Percentiles rank a stretch among this genome's conserved stretches.
Conservation (phyloP, 2,329 filamentous ascomycete species). For the Dactylonectria macrodidyma region DNA sequence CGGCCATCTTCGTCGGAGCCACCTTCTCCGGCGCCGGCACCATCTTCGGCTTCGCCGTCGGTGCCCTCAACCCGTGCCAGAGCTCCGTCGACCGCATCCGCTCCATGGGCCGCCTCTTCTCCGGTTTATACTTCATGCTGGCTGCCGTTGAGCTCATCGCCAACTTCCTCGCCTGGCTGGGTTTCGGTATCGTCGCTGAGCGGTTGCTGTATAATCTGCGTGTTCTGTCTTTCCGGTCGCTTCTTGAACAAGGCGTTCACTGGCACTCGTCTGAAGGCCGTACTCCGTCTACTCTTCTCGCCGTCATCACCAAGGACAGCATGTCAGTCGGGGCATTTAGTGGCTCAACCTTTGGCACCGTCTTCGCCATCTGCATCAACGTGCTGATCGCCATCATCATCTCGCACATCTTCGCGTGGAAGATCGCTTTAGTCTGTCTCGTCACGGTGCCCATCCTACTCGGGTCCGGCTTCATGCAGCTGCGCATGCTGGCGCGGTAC, state of each 20-base stretch:
- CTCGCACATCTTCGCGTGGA: conserved; percentile 81
- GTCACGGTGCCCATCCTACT: conserved; percentile 78
- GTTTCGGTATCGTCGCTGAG: conserved; percentile 68
- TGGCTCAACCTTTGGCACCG: conserved; percentile 77
- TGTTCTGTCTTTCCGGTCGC: conserved; percentile 72
- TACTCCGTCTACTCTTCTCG: conserved; percentile 73
- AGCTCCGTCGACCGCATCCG: conserved; percentile 55
- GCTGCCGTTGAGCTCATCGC: conserved; percentile 62
- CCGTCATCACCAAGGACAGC: conserved; percentile 78
- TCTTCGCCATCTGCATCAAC: conserved; percentile 77
- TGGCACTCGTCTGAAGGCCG: conserved; percentile 77
- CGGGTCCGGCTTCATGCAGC: conserved; percentile 77
- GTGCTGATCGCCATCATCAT: conserved; percentile 77
- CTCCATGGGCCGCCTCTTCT: conserved; percentile 62
- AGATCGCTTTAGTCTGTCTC: conserved; percentile 80
- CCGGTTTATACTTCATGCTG: conserved; percentile 69
- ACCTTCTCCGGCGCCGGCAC: conserved; percentile 68
- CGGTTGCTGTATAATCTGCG: conserved; percentile 75
- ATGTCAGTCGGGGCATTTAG: conserved; percentile 77
- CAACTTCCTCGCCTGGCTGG: conserved; percentile 69
- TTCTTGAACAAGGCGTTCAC: conserved; percentile 76
- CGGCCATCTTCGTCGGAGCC: conserved; percentile 67
- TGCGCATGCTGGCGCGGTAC: conserved; percentile 73
- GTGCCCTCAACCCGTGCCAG: conserved; percentile 61
- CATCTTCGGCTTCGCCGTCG: conserved; percentile 60